phyloP scores from a whole-genome alignment of 352 stramenopile genomes.

The Pythium rhizo-oryzae region DNA sequence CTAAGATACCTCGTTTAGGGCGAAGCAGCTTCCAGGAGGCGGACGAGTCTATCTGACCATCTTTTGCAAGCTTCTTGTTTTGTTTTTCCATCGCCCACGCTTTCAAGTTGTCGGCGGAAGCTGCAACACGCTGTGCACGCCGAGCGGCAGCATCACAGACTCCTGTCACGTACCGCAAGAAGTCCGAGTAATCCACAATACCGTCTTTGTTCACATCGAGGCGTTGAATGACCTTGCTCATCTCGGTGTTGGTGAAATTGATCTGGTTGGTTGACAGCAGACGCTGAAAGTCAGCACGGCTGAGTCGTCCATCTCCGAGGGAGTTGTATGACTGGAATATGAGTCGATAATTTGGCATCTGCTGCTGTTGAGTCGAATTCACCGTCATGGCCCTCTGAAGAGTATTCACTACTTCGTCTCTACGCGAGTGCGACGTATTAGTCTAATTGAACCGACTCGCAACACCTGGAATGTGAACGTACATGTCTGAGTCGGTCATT shows the following conservation, averaged over 20 bases:
- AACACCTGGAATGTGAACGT: slow-evolving; percentile 6
- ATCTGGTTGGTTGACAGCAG: slow-evolving; percentile 70
- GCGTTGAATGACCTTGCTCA: slow-evolving; percentile 80
- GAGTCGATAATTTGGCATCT: slow-evolving; percentile 68
- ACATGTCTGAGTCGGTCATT: slow-evolving; percentile 82
- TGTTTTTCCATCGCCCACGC: slow-evolving; percentile 76
- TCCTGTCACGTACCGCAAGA: slow-evolving; percentile 77
- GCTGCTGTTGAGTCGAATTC: slow-evolving; percentile 45
- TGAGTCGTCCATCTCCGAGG: slow-evolving; percentile 65
- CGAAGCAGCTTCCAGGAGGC: slow-evolving; percentile 74
- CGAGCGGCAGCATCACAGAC: slow-evolving; percentile 65
- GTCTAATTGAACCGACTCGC: background rate
- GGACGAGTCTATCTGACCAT: slow-evolving; percentile 78
- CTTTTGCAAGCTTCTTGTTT: slow-evolving; percentile 75
- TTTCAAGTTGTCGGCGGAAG: slow-evolving; percentile 66
- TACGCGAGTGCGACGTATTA: slow-evolving; percentile 17
- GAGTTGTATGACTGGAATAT: slow-evolving; percentile 83
- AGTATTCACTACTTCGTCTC: slow-evolving; percentile 64
- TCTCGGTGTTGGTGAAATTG: slow-evolving; percentile 68
- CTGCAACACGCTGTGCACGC: slow-evolving; percentile 55
- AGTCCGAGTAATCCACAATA: slow-evolving; percentile 78
- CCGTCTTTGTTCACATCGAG: slow-evolving; percentile 81
- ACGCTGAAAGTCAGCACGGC: slow-evolving; percentile 70
- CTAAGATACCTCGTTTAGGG: slow-evolving; percentile 54
- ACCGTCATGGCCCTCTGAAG: slow-evolving; percentile 74